phyloP scores from a whole-genome alignment of 768 basidiomycete species.

The Lentinula detonsa region DNA sequence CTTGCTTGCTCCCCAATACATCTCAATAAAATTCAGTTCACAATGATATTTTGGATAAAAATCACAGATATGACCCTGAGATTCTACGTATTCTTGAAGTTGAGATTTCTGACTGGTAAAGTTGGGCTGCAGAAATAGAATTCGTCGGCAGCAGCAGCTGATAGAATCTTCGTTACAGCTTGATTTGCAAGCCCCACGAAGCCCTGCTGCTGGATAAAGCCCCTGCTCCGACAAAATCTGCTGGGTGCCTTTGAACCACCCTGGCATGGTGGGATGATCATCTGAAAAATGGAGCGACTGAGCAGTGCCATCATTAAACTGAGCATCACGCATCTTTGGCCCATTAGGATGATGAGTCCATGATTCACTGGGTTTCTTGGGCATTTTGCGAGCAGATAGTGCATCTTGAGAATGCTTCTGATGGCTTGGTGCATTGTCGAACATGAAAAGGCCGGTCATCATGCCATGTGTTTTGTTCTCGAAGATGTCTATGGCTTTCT shows the following conservation, averaged over 20 bases:
- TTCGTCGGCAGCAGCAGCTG: slow-evolving; percentile 18
- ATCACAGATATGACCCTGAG: slow-evolving; percentile 15
- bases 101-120: slow-evolving; percentile 14
- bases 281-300: slow-evolving; percentile 10
- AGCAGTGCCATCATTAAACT: slow-evolving; percentile 12
- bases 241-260: slow-evolving; percentile 16
- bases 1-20: slow-evolving; percentile 23
- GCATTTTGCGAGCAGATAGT: not conserved
- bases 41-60: slow-evolving; percentile 33
- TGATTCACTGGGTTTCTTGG: not conserved
- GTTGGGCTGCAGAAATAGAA: slow-evolving; percentile 25
- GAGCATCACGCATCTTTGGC: slow-evolving; percentile 15
- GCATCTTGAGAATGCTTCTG: not conserved
- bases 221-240: not conserved
- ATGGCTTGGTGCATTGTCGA: not conserved
- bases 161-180: slow-evolving; percentile 7
- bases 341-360: slow-evolving; percentile 10
- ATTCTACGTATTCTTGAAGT: slow-evolving; percentile 13
- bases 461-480: not conserved
- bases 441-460: not conserved
- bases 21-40: slow-evolving; percentile 33
- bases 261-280: slow-evolving; percentile 12
- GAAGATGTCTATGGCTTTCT: not conserved
- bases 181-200: too few species aligned
- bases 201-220: not conserved